These are phyloP conservation scores for Fomitopsis pulvina DNA, from an alignment of 768 basidiomycete genomes.

Conservation along the genomic window DNA sequence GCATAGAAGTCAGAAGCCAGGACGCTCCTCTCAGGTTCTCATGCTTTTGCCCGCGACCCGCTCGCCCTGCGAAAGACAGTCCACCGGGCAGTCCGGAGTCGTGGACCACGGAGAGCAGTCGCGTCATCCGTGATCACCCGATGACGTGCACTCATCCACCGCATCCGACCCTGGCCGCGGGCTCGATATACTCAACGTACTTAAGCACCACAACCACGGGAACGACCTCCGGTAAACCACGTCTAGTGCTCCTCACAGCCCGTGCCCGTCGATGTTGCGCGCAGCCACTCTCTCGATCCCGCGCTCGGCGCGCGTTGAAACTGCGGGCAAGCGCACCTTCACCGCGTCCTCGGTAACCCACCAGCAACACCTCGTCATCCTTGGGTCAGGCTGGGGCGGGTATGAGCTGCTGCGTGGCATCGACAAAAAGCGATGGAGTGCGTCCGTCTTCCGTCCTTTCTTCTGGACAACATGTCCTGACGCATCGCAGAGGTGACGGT, in stretches of 20 bases:
- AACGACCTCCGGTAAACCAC: too few species aligned
- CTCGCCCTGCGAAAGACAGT: too few species aligned
- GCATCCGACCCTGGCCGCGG: neutral
- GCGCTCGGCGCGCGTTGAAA: neutral
- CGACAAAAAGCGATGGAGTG: slow-evolving; percentile 70
- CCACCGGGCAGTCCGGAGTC: too few species aligned
- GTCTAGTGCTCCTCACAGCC: neutral
- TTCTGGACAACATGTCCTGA: neutral
- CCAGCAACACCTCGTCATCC: slow-evolving; percentile 49
- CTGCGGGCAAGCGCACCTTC: slow-evolving; percentile 11
- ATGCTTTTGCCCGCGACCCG: too few species aligned
- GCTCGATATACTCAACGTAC: too few species aligned
- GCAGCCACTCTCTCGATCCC: neutral
- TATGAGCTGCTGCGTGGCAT: slow-evolving; percentile 61
- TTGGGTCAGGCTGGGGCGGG: slow-evolving; percentile 78
- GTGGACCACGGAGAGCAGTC: too few species aligned
- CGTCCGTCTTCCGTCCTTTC: slow-evolving; percentile 14
- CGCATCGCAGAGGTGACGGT: slow-evolving; percentile 51
- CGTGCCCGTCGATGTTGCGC: neutral
- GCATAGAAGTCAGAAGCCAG: too few species aligned
- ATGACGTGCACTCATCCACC: neutral
- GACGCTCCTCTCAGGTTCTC: too few species aligned
- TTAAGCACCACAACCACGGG: too few species aligned
- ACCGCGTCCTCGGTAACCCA: slow-evolving; percentile 13
- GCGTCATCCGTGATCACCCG: neutral